Percentiles rank a stretch among this genome's conserved stretches.
phyloP scores from a whole-genome alignment of 495 filamentous ascomycete species.

The Endocarpon pusillum region DNA sequence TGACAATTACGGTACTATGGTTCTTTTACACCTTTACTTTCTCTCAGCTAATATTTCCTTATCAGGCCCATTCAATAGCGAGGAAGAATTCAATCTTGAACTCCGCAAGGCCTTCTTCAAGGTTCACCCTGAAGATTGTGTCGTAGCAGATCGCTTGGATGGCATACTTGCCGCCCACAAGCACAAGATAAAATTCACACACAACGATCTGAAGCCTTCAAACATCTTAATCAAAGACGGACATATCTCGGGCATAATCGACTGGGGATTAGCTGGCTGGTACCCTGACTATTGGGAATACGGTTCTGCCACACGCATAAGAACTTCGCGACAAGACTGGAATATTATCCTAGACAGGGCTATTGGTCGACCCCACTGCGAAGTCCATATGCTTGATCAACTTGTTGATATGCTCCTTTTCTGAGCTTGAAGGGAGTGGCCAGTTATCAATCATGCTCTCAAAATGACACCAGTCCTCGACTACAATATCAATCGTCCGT shows the following conservation, averaged over 20 bases:
- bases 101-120: constrained; percentile 5
- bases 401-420: too few species aligned
- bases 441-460: too few species aligned
- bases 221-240: constrained; percentile 24
- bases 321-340: constrained; percentile 12
- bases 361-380: too few species aligned
- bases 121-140: constrained; percentile 9
- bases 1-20: constrained; percentile 2
- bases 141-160: constrained; percentile 6
- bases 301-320: constrained; percentile 13
- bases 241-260: constrained; percentile 24
- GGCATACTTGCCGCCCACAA: constrained; percentile 5
- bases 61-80: constrained; percentile 9
- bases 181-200: constrained; percentile 21
- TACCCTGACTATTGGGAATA: constrained; percentile 33
- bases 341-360: too few species aligned
- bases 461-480: too few species aligned
- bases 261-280: constrained; percentile 29
- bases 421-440: too few species aligned
- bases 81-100: constrained; percentile 7
- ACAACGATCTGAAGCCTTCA: constrained; percentile 23
- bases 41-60: constrained; percentile 1
- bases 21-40: constrained; percentile 2
- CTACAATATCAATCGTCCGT: too few species aligned
- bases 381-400: too few species aligned